phyloP scores from a whole-genome alignment of 148 eudicot species.

The Amaranthus palmeri region DNA sequence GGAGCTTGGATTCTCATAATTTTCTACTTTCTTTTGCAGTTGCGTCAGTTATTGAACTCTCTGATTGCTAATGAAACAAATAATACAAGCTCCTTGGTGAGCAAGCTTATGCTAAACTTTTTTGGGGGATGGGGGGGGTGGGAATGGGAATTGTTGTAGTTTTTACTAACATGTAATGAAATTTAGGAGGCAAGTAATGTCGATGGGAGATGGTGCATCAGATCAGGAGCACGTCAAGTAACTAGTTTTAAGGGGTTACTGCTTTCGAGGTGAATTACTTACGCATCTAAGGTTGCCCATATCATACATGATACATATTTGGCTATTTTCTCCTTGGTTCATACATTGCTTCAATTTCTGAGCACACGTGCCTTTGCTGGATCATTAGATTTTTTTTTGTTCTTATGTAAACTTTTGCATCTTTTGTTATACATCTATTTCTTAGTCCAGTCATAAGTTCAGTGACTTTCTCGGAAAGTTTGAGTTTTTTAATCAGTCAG shows the following conservation, averaged over 20 bases:
- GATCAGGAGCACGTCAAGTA: slow-evolving; percentile 43
- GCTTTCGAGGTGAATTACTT: slow-evolving; percentile 61
- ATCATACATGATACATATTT: neutral
- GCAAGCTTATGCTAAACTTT: neutral
- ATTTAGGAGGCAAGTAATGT: slow-evolving; percentile 72
- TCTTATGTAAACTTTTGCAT: neutral
- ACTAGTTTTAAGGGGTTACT: slow-evolving; percentile 67
- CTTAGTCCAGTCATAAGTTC: neutral
- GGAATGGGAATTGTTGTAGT: neutral
- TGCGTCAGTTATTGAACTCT: slow-evolving; percentile 64
- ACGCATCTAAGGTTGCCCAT: slow-evolving; percentile 11
- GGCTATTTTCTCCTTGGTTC: neutral
- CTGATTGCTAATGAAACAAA: slow-evolving; percentile 46
- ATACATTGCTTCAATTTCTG: no score
- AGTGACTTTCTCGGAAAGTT: no score
- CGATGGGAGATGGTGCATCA: slow-evolving; percentile 89
- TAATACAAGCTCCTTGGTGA: slow-evolving; percentile 50
- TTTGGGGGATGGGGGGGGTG: neutral
- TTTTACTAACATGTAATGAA: slow-evolving; percentile 14
- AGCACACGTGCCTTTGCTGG: neutral
- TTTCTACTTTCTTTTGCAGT: slow-evolving; percentile 36
- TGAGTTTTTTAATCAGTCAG: neutral
- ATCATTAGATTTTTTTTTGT: neutral
- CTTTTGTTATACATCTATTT: neutral
- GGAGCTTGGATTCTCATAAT: slow-evolving; percentile 3